A percentile compares a stretch with the other conserved stretches of the same genome.
Conservation (phyloP, 148 eudicot genomes). For the Rheum nobile region DNA sequence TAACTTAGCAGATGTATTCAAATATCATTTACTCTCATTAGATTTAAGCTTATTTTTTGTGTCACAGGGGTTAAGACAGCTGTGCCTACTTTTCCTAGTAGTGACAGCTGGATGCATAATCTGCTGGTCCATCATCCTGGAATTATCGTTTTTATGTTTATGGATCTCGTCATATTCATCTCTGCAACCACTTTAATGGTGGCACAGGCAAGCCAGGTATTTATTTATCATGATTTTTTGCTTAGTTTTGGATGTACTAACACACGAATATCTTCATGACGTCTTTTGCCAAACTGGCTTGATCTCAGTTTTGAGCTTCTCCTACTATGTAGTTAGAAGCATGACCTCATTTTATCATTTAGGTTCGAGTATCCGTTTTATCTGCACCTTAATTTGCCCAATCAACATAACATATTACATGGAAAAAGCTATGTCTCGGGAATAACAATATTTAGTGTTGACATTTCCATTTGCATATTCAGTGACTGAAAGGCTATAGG, state of each 20-base stretch:
- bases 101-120: conserved; percentile 53
- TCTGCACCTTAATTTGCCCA: background rate
- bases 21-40: background rate
- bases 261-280: background rate
- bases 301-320: background rate
- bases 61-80: conserved; percentile 67
- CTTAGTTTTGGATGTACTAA: background rate
- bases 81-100: conserved; percentile 26
- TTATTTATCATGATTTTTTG: background rate
- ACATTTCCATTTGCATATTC: background rate
- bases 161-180: conserved; percentile 54
- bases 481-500: background rate
- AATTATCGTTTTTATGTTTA: conserved; percentile 36
- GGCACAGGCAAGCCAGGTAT: conserved; percentile 65
- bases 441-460: background rate
- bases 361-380: background rate
- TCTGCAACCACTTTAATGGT: conserved; percentile 39
- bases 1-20: background rate
- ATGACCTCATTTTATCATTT: too few relatives aligned
- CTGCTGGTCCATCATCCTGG: conserved; percentile 54
- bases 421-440: background rate
- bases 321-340: background rate
- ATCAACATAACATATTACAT: background rate
- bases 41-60: background rate
- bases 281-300: background rate